phyloP scores from a whole-genome alignment of 345 rosid species.

The Durio zibethinus region DNA sequence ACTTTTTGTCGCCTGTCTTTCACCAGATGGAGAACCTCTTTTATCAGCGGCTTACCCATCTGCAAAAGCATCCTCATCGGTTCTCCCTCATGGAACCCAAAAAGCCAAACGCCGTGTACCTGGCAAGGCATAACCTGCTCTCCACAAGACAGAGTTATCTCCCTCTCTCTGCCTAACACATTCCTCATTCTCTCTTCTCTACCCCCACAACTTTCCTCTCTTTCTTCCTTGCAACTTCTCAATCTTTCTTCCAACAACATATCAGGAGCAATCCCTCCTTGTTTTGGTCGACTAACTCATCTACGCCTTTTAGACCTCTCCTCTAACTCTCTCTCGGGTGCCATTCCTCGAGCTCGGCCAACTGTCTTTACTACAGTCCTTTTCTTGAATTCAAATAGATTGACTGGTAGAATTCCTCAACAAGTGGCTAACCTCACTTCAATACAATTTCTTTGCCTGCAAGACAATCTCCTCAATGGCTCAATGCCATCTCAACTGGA shows the following conservation, averaged over 20 bases:
- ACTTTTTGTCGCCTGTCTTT: constrained; percentile 39
- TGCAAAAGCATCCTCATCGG: constrained; percentile 44
- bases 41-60: constrained; percentile 47
- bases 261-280: constrained; percentile 82
- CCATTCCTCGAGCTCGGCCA: constrained; percentile 73
- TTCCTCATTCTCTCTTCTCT: constrained; percentile 84
- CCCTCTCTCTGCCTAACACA: constrained; percentile 69
- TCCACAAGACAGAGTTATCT: constrained; percentile 73
- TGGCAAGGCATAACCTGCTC: constrained; percentile 93
- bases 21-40: constrained; percentile 78
- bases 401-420: constrained; percentile 63
- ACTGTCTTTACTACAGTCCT: constrained; percentile 77
- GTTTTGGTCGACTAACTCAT: constrained; percentile 59
- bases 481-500: constrained; percentile 84
- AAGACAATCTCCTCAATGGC: constrained; percentile 80
- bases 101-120: constrained; percentile 72
- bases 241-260: constrained; percentile 86
- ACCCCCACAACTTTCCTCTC: constrained; percentile 67
- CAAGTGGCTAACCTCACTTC: constrained; percentile 63
- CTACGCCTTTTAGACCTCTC: constrained; percentile 89
- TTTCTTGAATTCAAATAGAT: constrained; percentile 70
- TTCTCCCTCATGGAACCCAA: constrained; percentile 81
- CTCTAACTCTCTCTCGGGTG: constrained; percentile 76
- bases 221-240: constrained; percentile 78
- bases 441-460: constrained; percentile 75